These are phyloP conservation scores for Fusarium sp. DNA, from an alignment of 2,329 filamentous ascomycete genomes.

Conservation along the genomic window DNA sequence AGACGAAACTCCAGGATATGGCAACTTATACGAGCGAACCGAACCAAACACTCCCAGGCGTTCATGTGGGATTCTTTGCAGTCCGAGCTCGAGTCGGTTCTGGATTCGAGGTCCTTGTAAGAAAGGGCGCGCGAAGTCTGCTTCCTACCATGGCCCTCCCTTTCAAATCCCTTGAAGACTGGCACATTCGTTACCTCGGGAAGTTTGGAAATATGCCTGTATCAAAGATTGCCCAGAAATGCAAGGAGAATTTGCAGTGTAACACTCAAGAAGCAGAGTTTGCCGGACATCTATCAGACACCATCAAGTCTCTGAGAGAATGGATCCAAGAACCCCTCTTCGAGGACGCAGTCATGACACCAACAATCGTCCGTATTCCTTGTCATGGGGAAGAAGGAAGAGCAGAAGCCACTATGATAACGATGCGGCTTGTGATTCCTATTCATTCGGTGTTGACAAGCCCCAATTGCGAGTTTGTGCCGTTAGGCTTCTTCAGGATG, in stretches of 20 bases:
- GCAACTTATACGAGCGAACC: conserved; percentile 68
- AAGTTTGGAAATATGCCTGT: conserved; percentile 65
- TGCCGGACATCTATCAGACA: conserved; percentile 60
- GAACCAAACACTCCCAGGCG: conserved; percentile 65
- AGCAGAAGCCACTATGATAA: conserved; percentile 58
- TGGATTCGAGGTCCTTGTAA: conserved; percentile 76
- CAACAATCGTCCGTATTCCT: conserved; percentile 61
- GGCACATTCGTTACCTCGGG: conserved; percentile 69
- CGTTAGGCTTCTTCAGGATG: conserved; percentile 76
- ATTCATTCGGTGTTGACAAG: conserved; percentile 70
- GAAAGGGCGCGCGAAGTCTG: conserved; percentile 69
- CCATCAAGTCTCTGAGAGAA: conserved; percentile 59
- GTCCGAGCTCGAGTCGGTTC: conserved; percentile 66
- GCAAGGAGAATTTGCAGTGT: conserved; percentile 54
- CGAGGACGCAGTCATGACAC: conserved; percentile 62
- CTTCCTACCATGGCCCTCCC: conserved; percentile 73
- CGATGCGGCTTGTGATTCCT: conserved; percentile 74
- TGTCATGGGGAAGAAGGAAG: conserved; percentile 47
- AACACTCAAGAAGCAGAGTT: conserved; percentile 62
- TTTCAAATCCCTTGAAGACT: conserved; percentile 66
- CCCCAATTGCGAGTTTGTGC: conserved; percentile 71
- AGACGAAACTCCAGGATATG: conserved; percentile 75
- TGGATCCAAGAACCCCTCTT: conserved; percentile 63
- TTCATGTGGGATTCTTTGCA: conserved; percentile 73
- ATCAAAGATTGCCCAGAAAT: conserved; percentile 46